Evolutionary conservation across 495 filamentous ascomycete species (phyloP).

Genomic region (Bryoglossum gracile): DNA sequence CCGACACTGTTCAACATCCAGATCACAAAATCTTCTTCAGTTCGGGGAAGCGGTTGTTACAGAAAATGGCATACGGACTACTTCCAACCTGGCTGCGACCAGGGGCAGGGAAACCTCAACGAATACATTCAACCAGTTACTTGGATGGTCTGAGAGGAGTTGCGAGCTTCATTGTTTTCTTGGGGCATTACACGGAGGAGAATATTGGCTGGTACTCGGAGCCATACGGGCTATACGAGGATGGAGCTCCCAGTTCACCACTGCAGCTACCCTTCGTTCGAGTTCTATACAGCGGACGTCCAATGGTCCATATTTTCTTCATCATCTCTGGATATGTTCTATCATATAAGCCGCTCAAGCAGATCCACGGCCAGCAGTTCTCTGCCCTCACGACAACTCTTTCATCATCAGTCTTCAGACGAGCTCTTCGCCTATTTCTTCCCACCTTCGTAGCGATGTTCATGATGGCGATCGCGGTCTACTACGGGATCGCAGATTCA

Average conservation of each 20-base stretch:
- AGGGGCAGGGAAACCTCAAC: conserved; percentile 1
- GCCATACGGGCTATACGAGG: conserved; percentile 42
- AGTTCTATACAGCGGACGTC: conserved; percentile 55
- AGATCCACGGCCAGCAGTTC: conserved; percentile 44
- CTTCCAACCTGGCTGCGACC: conserved; percentile 22
- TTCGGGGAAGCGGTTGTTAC: conserved; percentile 12
- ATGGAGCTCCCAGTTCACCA: conserved; percentile 34
- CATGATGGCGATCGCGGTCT: conserved; percentile 47
- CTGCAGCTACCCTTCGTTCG: conserved; percentile 59
- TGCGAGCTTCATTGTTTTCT: conserved; percentile 46
- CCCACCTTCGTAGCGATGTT: conserved; percentile 51
- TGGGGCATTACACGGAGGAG: conserved; percentile 41
- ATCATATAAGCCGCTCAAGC: conserved; percentile 55
- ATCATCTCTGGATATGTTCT: conserved; percentile 65
- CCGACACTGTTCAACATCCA: background rate
- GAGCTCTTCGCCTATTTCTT: conserved; percentile 54
- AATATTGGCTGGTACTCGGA: conserved; percentile 31
- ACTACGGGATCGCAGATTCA: conserved; percentile 40
- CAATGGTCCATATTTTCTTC: conserved; percentile 71
- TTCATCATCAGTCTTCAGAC: conserved; percentile 60
- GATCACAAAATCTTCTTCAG: conserved; percentile 11
- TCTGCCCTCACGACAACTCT: conserved; percentile 27
- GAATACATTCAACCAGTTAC: conserved; percentile 42
- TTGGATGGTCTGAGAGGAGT: conserved; percentile 50
- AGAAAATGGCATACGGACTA: conserved; percentile 14